Evolutionary conservation across 768 basidiomycete genomes (phyloP).

Genomic region (Naganishia friedmannii): DNA sequence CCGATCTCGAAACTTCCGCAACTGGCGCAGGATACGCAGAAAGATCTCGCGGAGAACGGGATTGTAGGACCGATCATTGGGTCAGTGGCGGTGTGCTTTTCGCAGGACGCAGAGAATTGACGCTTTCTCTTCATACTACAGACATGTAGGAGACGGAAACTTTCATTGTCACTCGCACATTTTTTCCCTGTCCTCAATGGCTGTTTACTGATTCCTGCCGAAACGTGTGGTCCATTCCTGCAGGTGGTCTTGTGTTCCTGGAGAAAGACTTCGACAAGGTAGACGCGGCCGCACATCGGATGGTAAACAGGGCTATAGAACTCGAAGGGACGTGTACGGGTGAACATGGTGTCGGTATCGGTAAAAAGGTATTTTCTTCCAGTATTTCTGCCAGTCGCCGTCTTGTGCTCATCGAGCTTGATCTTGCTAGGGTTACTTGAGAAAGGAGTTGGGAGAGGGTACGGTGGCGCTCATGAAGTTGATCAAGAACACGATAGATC

Average conservation of each 20-base stretch:
- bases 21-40: slow-evolving; percentile 66
- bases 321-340: slow-evolving; percentile 57
- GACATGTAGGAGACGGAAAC: slow-evolving; percentile 54
- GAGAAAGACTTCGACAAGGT: slow-evolving; percentile 28
- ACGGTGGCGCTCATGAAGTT: slow-evolving; percentile 81
- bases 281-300: slow-evolving; percentile 43
- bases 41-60: slow-evolving; percentile 61
- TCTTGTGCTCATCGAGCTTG: not conserved
- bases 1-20: slow-evolving; percentile 53
- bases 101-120: not conserved
- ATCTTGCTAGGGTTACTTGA: slow-evolving; percentile 62
- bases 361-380: slow-evolving; percentile 59
- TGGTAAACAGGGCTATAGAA: slow-evolving; percentile 54
- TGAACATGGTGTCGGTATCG: slow-evolving; percentile 83
- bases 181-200: not conserved
- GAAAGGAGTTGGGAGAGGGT: slow-evolving; percentile 74
- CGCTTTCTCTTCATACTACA: slow-evolving; percentile 3
- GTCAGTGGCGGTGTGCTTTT: slow-evolving; percentile 29
- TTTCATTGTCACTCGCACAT: slow-evolving; percentile 43
- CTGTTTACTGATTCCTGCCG: too few relatives aligned
- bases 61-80: slow-evolving; percentile 57
- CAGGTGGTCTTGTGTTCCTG: slow-evolving; percentile 23
- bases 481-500: slow-evolving; percentile 62
- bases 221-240: too few relatives aligned
- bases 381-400: not conserved